Conservation (phyloP, 1,139 yeast species). For the Yamadazyma oceani region DNA sequence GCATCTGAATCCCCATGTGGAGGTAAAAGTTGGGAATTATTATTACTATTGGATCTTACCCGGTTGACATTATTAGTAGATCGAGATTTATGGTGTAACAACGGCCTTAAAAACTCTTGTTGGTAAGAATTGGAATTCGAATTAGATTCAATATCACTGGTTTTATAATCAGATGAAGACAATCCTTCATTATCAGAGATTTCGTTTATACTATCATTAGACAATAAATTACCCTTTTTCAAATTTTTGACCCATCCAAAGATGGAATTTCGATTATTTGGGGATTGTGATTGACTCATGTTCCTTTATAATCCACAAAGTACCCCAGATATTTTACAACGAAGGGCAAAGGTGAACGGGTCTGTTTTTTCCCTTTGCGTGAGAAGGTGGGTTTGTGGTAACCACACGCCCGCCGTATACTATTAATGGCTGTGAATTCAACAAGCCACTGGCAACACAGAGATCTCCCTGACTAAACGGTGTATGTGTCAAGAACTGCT, state of each 20-base stretch:
- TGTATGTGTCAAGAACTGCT: too few species aligned
- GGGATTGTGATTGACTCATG: conserved; percentile 35
- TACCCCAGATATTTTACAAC: too few species aligned
- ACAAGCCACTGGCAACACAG: too few species aligned
- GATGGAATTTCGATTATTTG: conserved; percentile 41
- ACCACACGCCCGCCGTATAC: too few species aligned
- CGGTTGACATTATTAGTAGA: conserved; percentile 49
- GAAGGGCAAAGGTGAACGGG: too few species aligned
- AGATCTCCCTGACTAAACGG: too few species aligned
- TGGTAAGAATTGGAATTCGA: conserved; percentile 11
- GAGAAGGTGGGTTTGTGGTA: too few species aligned
- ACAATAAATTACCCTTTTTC: conserved; percentile 38
- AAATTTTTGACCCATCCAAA: conserved; percentile 52
- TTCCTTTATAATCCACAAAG: too few species aligned
- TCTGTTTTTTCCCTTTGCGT: too few species aligned
- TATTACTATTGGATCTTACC: conserved; percentile 37
- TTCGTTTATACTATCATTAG: conserved; percentile 44
- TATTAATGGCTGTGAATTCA: too few species aligned
- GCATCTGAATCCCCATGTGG: conserved; percentile 5
- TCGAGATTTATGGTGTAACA: conserved; percentile 49
- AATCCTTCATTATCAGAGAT: conserved; percentile 26
- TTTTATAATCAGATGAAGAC: conserved; percentile 22
- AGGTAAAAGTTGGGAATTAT: neutral
- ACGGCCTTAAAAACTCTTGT: conserved; percentile 44
- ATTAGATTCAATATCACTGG: conserved; percentile 21